Evolutionary conservation across 2,329 filamentous ascomycete genomes (phyloP).

Genomic region (Tolypocladium album): DNA sequence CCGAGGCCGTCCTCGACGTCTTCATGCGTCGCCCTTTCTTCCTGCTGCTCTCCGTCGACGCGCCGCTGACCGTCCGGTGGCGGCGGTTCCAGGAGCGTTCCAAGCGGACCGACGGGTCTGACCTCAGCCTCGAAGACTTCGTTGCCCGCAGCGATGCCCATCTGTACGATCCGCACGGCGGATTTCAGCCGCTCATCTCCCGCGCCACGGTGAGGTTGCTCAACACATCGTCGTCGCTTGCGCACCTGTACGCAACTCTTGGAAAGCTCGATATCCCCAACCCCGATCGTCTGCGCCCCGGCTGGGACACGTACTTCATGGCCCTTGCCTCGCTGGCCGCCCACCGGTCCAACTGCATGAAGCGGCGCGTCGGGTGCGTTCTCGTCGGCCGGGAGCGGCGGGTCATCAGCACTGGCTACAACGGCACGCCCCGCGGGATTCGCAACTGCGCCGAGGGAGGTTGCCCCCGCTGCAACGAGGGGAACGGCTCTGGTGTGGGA

Average conservation of each 20-base stretch:
- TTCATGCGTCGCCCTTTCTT: constrained; percentile 81
- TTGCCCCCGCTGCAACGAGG: constrained; percentile 77
- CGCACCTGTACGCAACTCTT: constrained; percentile 62
- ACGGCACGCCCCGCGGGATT: constrained; percentile 85
- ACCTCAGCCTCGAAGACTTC: constrained; percentile 42
- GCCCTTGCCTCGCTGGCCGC: constrained; percentile 84
- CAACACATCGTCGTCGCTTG: constrained; percentile 67
- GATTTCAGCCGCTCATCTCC: constrained; percentile 67
- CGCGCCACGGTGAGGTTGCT: constrained; percentile 76
- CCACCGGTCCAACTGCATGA: constrained; percentile 94
- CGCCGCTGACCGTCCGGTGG: constrained; percentile 77
- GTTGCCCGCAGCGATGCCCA: constrained; percentile 55
- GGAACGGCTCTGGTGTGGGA: constrained; percentile 55
- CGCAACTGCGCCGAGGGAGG: constrained; percentile 89
- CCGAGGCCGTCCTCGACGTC: constrained; percentile 61
- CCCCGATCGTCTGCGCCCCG: constrained; percentile 69
- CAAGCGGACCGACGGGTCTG: constrained; percentile 8
- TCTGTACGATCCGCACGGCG: constrained; percentile 56
- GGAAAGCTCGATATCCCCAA: constrained; percentile 66
- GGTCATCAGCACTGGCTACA: constrained; percentile 93
- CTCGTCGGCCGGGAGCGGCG: constrained; percentile 69
- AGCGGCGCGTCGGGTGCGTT: constrained; percentile 88
- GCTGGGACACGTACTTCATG: constrained; percentile 99
- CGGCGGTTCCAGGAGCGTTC: constrained; percentile 50
- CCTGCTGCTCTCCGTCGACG: constrained; percentile 83